Percentiles rank a stretch among this genome's conserved stretches.
Conservation (phyloP, 2,329 filamentous ascomycete species). For the Cladophialophora bantiana region DNA sequence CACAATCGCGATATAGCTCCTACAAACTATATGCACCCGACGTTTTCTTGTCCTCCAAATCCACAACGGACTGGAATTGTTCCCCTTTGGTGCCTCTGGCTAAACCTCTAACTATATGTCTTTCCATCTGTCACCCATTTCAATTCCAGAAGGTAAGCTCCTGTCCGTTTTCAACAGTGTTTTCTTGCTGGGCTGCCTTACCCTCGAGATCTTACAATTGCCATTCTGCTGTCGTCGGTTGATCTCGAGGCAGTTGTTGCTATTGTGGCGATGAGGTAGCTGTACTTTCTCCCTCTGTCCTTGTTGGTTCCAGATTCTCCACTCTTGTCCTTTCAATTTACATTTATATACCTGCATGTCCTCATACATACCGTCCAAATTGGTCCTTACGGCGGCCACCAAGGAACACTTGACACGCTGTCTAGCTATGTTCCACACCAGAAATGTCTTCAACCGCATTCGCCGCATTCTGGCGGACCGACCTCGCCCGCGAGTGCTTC, state of each 20-base stretch:
- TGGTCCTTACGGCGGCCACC: not conserved
- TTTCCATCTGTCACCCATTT: conserved; percentile 13
- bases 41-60: conserved; percentile 22
- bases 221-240: not conserved
- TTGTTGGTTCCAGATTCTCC: conserved; percentile 32
- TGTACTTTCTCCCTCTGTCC: conserved; percentile 14
- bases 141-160: conserved; percentile 23
- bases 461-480: conserved; percentile 48
- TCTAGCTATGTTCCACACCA: conserved; percentile 30
- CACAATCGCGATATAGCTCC: conserved; percentile 39
- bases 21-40: conserved; percentile 29
- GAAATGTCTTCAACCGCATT: conserved; percentile 41
- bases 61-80: conserved; percentile 12
- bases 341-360: conserved; percentile 12
- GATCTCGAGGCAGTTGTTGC: not conserved
- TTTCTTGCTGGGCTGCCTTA: conserved; percentile 16
- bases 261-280: conserved; percentile 21
- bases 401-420: conserved; percentile 1
- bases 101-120: conserved; percentile 25
- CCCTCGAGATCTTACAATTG: conserved; percentile 4
- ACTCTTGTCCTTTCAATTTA: conserved; percentile 32
- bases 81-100: conserved; percentile 20
- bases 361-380: not conserved
- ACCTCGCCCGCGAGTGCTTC: conserved; percentile 46
- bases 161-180: conserved; percentile 8